Evolutionary conservation across 2,329 filamentous ascomycete species (phyloP).

Genomic region (Botrytis paeoniae): DNA sequence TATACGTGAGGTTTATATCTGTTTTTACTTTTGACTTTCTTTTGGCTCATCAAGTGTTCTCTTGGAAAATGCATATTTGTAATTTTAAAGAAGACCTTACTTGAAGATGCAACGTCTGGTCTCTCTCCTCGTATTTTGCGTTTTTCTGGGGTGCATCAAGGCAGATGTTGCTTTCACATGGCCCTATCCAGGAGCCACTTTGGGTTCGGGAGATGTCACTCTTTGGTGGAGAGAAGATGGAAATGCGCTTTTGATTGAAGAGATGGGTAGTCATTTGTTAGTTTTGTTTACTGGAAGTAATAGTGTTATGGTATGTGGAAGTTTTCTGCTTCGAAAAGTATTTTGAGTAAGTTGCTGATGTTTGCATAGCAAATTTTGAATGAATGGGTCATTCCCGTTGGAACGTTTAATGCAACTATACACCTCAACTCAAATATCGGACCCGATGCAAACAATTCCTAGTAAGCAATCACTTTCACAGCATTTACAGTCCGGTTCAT

Average conservation of each 20-base stretch:
- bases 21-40: neutral
- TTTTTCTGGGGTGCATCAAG: neutral
- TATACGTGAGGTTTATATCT: neutral
- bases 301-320: slow-evolving; percentile 10
- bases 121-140: neutral
- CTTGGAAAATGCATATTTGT: slow-evolving; percentile 12
- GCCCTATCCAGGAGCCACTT: neutral
- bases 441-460: slow-evolving; percentile 16
- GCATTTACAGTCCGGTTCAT: neutral
- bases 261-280: slow-evolving; percentile 15
- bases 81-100: neutral
- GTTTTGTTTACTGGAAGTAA: slow-evolving; percentile 16
- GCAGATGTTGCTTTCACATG: slow-evolving; percentile 18
- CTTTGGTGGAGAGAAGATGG: slow-evolving; percentile 18
- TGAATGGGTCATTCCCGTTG: slow-evolving; percentile 10
- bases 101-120: slow-evolving; percentile 13
- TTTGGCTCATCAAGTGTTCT: neutral
- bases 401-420: slow-evolving; percentile 6
- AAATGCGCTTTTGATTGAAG: slow-evolving; percentile 9
- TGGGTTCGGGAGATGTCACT: slow-evolving; percentile 12
- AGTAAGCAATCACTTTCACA: neutral
- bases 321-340: neutral
- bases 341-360: neutral
- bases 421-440: slow-evolving; percentile 8
- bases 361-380: slow-evolving; percentile 6